Evolutionary conservation across 257 asterid genomes (phyloP), one percentile per base, ranked within the genome.

Genomic region (Solanum medicagineum): DNA sequence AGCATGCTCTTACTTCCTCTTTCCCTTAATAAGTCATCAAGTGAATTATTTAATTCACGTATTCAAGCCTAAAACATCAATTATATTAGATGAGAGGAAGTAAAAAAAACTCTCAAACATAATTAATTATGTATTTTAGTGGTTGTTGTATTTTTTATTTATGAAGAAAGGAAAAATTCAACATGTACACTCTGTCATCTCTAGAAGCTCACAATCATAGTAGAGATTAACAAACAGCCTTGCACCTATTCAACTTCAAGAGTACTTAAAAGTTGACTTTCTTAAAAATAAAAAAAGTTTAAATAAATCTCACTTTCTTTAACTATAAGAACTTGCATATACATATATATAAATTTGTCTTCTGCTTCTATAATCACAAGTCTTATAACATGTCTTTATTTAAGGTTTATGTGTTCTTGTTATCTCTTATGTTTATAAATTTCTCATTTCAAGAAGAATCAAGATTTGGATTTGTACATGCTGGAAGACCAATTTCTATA

Each of bases 171-270:
- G 75, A 66, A 66, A 32, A 66, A 1, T 66, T 66, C 75, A 75
- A 47, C 60, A 51, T 22, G 44, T 75, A 49, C 60, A 75, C 44
- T 71, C 11, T 45, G 20, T 15, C 59, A 32, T 5, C 55, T 88
- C 88, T 79, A 79, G 90, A 88, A 85, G 75, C 83, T 84, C 73
- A 54, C 56, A 77, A 20, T 6, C 32, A 45, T 63, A 59, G 19
- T 77, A 29, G 81, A 73, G n/a, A 22, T 15, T 32, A 66, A 85
- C 12, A 24, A 62, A 87, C 82, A 53, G 51, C 51, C 14, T n/a
- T 59, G 29, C 29, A 62, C 32, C 29, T 40, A 63, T 68, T 88
- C 85, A 79, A 83, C 57, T 57, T 85, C 74, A 79, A 83, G 73
- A 42, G 10, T 16, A 10, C 13, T 62, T 62, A 15, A 55, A 53